phyloP scores from a whole-genome alignment of 306 rosid species.

The Fragaria nilgerrensis region DNA sequence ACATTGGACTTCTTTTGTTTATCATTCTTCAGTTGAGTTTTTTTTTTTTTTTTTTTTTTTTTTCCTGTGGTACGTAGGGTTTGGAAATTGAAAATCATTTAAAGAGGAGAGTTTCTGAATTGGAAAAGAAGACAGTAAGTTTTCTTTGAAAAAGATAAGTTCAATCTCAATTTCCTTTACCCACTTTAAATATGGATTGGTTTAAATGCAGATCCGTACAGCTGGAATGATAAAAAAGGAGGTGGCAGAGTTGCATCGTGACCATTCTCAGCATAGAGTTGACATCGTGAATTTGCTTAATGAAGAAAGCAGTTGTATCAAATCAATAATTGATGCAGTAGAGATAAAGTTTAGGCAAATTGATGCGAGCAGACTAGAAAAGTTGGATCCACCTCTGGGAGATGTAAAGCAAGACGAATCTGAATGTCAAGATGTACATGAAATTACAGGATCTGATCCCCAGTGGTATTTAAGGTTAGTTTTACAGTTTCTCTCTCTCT shows the following conservation, averaged over 20 bases:
- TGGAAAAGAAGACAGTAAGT: slow-evolving; percentile 82
- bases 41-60: slow-evolving; percentile 5
- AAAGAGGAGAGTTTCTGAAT: slow-evolving; percentile 62
- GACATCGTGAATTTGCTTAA: slow-evolving; percentile 54
- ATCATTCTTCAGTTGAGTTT: slow-evolving; percentile 2
- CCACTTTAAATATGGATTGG: slow-evolving; percentile 25
- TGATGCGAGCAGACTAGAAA: slow-evolving; percentile 34
- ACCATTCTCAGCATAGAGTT: slow-evolving; percentile 55
- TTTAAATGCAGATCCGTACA: slow-evolving; percentile 54
- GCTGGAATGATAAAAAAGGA: slow-evolving; percentile 44
- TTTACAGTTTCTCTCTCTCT: slow-evolving; percentile 17
- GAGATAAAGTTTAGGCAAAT: slow-evolving; percentile 48
- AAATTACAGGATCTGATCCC: slow-evolving; percentile 39
- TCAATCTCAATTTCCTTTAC: slow-evolving; percentile 13
- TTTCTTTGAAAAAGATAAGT: slow-evolving; percentile 10
- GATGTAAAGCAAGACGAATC: slow-evolving; percentile 47
- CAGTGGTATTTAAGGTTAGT: slow-evolving; percentile 48
- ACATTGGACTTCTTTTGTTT: neutral
- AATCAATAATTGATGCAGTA: slow-evolving; percentile 46
- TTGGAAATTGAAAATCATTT: slow-evolving; percentile 94
- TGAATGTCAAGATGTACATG: slow-evolving; percentile 60
- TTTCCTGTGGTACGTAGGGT: slow-evolving; percentile 58
- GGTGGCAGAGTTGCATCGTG: slow-evolving; percentile 50
- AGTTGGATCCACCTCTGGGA: slow-evolving; percentile 35
- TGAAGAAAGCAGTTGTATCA: slow-evolving; percentile 61